A percentile compares a stretch with the other conserved stretches of the same genome.
Evolutionary conservation across 768 basidiomycete genomes (phyloP).

Genomic region (Phylloporus arenicola): DNA sequence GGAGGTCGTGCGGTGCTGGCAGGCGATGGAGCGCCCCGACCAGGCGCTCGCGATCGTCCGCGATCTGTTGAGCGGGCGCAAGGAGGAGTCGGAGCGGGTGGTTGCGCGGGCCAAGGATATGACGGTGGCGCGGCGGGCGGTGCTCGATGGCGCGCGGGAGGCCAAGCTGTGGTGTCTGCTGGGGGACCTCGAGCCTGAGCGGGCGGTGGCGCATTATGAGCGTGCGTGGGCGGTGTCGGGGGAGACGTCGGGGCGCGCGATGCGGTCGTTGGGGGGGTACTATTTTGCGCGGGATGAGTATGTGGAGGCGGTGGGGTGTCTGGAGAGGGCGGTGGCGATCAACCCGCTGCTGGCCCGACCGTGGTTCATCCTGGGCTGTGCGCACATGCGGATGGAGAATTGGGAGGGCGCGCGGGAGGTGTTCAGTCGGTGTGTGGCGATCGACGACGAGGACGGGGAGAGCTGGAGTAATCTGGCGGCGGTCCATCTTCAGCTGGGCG

Average conservation of each 20-base stretch:
- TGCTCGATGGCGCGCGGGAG: constrained; percentile 63
- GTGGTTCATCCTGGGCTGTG: constrained; percentile 97
- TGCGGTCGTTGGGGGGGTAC: constrained; percentile 85
- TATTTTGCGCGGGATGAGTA: constrained; percentile 69
- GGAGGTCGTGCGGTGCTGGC: constrained; percentile 87
- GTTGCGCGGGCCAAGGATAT: constrained; percentile 53
- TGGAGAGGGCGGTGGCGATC: constrained; percentile 75
- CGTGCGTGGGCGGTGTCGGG: constrained; percentile 80
- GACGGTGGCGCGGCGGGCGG: constrained; percentile 36
- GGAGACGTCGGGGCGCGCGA: constrained; percentile 80
- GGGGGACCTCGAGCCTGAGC: constrained; percentile 80
- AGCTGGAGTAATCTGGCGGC: constrained; percentile 98
- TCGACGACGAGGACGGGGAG: constrained; percentile 96
- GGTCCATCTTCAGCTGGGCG: constrained; percentile 75
- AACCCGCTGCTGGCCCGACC: constrained; percentile 83
- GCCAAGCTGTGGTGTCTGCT: constrained; percentile 94
- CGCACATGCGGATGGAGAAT: constrained; percentile 71
- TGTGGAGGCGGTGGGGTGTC: constrained; percentile 53
- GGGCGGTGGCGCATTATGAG: constrained; percentile 69
- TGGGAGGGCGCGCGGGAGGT: constrained; percentile 83
- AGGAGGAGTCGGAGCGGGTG: constrained; percentile 76
- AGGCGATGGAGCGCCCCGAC: constrained; percentile 71
- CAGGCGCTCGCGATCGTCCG: constrained; percentile 76
- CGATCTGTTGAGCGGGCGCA: constrained; percentile 79
- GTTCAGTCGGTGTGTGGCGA: constrained; percentile 78